Percentiles rank a stretch among this genome's conserved stretches.
These are phyloP conservation scores for Fraxinus baroniana DNA, from an alignment of 305 asterid genomes.

Conservation along the genomic window DNA sequence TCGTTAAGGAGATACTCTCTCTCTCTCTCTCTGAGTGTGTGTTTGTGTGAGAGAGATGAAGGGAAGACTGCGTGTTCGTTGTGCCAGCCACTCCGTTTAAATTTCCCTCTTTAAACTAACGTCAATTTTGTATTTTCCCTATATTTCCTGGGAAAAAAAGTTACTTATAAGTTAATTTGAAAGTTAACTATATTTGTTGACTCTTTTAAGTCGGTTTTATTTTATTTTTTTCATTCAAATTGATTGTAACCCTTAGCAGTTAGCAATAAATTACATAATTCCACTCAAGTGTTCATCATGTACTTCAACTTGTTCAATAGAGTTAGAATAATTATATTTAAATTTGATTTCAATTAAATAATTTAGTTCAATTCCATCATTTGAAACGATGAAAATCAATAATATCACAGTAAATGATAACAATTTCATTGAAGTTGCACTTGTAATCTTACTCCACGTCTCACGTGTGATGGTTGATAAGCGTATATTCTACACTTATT, in stretches of 20 bases:
- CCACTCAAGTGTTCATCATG: not conserved
- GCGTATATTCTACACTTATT: too few species aligned
- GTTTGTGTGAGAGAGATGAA: not conserved
- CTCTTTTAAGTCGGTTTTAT: not conserved
- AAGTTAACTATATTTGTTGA: not conserved
- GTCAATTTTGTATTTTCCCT: not conserved
- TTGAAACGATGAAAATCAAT: not conserved
- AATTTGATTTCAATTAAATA: not conserved
- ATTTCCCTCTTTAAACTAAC: constrained; percentile 18
- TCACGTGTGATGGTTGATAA: too few species aligned
- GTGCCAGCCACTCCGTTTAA: constrained; percentile 17
- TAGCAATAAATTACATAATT: not conserved
- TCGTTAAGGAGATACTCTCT: not conserved
- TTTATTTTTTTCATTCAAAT: not conserved
- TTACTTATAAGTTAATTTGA: not conserved
- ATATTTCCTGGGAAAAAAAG: constrained; percentile 26
- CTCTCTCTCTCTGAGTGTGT: not conserved
- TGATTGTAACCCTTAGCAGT: not conserved
- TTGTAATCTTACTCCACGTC: not conserved
- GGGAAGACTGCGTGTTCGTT: not conserved
- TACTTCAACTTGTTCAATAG: not conserved
- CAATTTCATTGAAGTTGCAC: not conserved
- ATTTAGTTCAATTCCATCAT: not conserved
- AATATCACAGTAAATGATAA: not conserved
- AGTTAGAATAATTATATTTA: not conserved